Conservation (phyloP, 164 flowering plant genomes). For the Cinnamomum micranthum region DNA sequence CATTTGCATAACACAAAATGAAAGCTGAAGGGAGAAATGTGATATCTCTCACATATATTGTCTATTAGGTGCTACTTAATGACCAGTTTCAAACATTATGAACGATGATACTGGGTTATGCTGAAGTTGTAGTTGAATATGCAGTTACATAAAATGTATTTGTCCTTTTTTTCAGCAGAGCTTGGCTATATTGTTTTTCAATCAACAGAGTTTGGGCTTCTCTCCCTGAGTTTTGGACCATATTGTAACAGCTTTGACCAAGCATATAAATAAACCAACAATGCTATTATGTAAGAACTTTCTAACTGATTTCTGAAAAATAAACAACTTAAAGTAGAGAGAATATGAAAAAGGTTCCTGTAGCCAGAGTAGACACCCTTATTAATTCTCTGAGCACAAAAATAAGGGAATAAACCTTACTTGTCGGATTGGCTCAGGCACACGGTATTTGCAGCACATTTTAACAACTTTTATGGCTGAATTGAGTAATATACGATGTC, state of each 20-base stretch:
- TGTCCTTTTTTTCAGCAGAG: no score
- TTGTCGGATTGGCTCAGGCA: slow-evolving; percentile 84
- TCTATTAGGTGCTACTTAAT: neutral
- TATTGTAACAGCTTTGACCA: no score
- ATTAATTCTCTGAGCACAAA: neutral
- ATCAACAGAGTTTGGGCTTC: no score
- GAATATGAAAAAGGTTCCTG: no score
- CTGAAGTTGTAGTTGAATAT: neutral
- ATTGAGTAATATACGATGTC: slow-evolving; percentile 72
- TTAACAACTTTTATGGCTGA: slow-evolving; percentile 52
- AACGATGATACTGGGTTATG: neutral
- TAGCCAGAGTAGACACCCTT: neutral
- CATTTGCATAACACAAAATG: slow-evolving; percentile 4
- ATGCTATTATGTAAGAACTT: neutral
- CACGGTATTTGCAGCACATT: slow-evolving; percentile 61
- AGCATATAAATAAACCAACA: no score
- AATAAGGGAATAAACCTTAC: slow-evolving; percentile 20
- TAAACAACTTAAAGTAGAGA: neutral
- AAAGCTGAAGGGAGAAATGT: neutral
- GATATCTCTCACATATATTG: neutral
- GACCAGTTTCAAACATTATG: no score
- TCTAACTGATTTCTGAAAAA: neutral
- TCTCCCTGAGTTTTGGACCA: no score
- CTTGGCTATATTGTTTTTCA: no score
- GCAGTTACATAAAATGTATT: neutral